Evolutionary conservation across 106 monocot species (phyloP).

Genomic region (Dendrobium officinale): DNA sequence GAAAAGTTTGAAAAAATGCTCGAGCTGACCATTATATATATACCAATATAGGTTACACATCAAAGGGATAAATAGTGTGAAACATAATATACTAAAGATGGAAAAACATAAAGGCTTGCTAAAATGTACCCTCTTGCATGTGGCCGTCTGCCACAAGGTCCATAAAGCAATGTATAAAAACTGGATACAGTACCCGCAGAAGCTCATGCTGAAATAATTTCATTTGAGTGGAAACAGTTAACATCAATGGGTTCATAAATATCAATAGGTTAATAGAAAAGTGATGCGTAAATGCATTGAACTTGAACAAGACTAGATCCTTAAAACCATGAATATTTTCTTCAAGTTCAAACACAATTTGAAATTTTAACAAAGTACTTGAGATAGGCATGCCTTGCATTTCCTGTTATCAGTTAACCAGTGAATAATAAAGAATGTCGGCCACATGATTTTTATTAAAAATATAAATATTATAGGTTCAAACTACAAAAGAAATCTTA

Average conservation of each 20-base stretch:
- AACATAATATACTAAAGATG: background rate
- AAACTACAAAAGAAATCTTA: background rate
- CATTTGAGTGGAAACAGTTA: background rate
- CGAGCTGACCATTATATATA: slow-evolving; percentile 57
- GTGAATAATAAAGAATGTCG: background rate
- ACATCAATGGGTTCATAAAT: background rate
- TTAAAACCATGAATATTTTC: slow-evolving; percentile 6
- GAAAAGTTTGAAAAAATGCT: slow-evolving; percentile 75
- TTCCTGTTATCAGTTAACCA: background rate
- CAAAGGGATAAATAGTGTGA: background rate
- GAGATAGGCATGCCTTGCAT: background rate
- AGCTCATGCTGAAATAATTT: slow-evolving; percentile 69
- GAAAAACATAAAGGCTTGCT: background rate
- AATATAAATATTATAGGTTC: too few species aligned
- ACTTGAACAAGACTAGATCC: background rate
- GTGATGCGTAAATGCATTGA: background rate
- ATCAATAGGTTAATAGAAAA: background rate
- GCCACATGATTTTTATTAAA: background rate
- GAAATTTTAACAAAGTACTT: background rate
- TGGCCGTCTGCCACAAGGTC: slow-evolving; percentile 88
- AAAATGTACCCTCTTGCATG: slow-evolving; percentile 65
- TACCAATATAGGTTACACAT: background rate
- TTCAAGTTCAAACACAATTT: background rate
- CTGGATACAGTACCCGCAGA: slow-evolving; percentile 87
- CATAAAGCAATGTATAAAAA: slow-evolving; percentile 94